Conservation (phyloP, 179 eudicot species). For the Drosera spatulata region DNA sequence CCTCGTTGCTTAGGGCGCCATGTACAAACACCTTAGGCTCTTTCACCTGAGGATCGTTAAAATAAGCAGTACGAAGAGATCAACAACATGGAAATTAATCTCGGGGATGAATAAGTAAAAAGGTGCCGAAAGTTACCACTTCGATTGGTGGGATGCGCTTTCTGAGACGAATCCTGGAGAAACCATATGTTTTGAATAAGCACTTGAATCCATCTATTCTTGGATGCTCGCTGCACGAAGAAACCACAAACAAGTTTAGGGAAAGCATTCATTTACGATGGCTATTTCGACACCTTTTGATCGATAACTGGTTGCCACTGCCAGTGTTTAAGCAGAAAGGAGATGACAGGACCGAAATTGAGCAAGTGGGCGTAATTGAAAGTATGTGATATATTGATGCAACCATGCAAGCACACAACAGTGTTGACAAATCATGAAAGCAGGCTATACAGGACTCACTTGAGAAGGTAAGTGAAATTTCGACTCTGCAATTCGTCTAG, state of each 20-base stretch:
- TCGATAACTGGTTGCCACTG: no score
- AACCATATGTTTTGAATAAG: slow-evolving; percentile 51
- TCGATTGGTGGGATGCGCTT: slow-evolving; percentile 51
- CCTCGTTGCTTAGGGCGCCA: slow-evolving; percentile 27
- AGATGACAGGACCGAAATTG: no score
- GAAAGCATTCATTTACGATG: no score
- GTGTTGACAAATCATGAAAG: no score
- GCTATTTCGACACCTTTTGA: no score
- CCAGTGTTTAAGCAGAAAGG: no score
- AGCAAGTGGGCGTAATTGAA: no score
- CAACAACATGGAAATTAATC: not conserved
- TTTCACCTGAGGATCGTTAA: slow-evolving; percentile 35
- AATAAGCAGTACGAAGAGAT: not conserved
- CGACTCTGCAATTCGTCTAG: slow-evolving; percentile 29
- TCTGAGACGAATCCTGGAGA: slow-evolving; percentile 34
- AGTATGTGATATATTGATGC: not conserved
- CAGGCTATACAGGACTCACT: slow-evolving; percentile 33
- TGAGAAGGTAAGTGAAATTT: slow-evolving; percentile 78
- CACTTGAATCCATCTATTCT: slow-evolving; percentile 55
- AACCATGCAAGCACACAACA: not conserved
- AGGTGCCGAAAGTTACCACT: slow-evolving; percentile 31
- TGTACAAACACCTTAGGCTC: slow-evolving; percentile 71
- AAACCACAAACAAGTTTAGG: not conserved
- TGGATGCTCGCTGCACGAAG: slow-evolving; percentile 40
- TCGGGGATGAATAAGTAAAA: not conserved